Base-by-base conservation (phyloP, 2,329 filamentous ascomycete genomes). In the Arthrobotrys iridis region DNA sequence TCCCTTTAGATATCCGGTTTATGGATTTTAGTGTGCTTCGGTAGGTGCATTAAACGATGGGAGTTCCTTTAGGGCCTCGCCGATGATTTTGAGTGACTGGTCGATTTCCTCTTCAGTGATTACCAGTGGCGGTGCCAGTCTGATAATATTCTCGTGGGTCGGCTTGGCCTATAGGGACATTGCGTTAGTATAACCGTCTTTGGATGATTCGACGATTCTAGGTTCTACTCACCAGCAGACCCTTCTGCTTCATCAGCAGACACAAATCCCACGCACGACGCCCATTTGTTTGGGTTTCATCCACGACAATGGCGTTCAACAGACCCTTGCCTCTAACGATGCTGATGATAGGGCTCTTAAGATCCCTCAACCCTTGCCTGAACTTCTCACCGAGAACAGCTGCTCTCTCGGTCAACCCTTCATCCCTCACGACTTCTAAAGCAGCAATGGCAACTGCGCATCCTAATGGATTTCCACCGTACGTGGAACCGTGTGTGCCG, bases 101-200 rank as follows among this genome's bases (percentile, higher is more conserved):
- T 89, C 86, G 78, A 99, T 90, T 84, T 99, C 89, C 74, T 90
- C 87, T 81, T 98, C 93, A 24, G 90, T 93, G 80, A 99, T 98
- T 78, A 99, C 93, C 64, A 99, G 86, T 18, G 95, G 95, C 50
- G 95, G 95, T n/a, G 95, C 95, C 77, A 99, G 90, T 70, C 95
- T 91, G 82, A 99, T 99, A 82, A 99, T 98, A 83, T 98, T 97
- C 81, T 96, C 90, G 83, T 99, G 95, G 4, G 95, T 99, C 28
- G 95, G 95, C 87, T 99, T 99, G 80, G 95, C 95, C 93, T 96
- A 82, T 81, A 28, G 50, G 26, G 6, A 20, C 10, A 28, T 26
- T 4, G n/a, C 11, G 30, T 6, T 15, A 3, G 35, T 73, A 78
- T 66, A 76, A 58, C 67, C 28, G 28, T 22, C n/a, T n/a, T n/a